A percentile compares a stretch with the other conserved stretches of the same genome.
Conservation (phyloP, 306 rosid species). For the Sechiopsis laciniata region DNA sequence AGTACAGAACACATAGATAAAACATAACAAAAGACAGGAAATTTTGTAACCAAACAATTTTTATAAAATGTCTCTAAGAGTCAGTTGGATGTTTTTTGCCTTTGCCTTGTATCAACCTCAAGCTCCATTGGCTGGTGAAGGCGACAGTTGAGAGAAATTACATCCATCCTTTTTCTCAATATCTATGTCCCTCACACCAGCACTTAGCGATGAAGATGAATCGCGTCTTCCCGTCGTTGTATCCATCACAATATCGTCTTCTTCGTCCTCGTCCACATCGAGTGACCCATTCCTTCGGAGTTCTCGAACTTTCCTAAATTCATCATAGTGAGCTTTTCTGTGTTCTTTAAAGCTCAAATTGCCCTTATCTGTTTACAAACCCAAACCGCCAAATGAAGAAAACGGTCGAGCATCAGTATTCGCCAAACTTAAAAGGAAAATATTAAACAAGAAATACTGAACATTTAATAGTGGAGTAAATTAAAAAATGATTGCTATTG, state of each 20-base stretch:
- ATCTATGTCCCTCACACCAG: slow-evolving; percentile 58
- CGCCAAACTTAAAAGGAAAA: background rate
- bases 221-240: slow-evolving; percentile 30
- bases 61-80: background rate
- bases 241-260: slow-evolving; percentile 26
- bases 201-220: slow-evolving; percentile 47
- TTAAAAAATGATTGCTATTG: no score
- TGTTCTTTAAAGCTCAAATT: slow-evolving; percentile 55
- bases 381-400: slow-evolving; percentile 5
- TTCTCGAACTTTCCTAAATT: slow-evolving; percentile 73
- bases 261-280: slow-evolving; percentile 58
- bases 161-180: slow-evolving; percentile 33
- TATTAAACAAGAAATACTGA: background rate
- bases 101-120: slow-evolving; percentile 18
- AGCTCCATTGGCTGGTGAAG: slow-evolving; percentile 48
- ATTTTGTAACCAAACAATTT: slow-evolving; percentile 8
- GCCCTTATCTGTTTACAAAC: slow-evolving; percentile 48
- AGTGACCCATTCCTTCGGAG: slow-evolving; percentile 47
- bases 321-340: slow-evolving; percentile 83
- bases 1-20: background rate
- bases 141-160: slow-evolving; percentile 8
- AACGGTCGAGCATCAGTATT: background rate
- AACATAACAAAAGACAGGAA: background rate
- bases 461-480: background rate
- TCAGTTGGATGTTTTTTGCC: slow-evolving; percentile 5